Percentiles rank a stretch among this genome's conserved stretches.
Evolutionary conservation across 2,329 filamentous ascomycete genomes (phyloP).

Genomic region (Rhynchosporium secalis): DNA sequence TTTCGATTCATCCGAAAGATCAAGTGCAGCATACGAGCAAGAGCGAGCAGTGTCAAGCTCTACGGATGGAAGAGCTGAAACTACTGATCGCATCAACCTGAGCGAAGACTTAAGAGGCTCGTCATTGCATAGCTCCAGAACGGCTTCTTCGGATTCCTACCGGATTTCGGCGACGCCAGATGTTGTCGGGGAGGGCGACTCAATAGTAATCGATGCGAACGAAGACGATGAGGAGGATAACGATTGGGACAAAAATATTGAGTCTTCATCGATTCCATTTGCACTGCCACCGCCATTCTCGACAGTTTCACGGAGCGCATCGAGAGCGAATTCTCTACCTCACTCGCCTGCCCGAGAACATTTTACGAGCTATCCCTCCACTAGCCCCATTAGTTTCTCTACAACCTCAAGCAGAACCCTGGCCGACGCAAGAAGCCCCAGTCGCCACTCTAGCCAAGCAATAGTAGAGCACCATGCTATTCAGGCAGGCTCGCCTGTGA

Average conservation of each 20-base stretch:
- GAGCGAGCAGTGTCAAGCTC: slow-evolving; percentile 31
- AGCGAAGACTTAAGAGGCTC: slow-evolving; percentile 35
- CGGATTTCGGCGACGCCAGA: slow-evolving; percentile 1
- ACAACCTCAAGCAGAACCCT: slow-evolving; percentile 6
- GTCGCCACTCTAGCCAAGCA: background rate
- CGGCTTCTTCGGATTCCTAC: slow-evolving; percentile 18
- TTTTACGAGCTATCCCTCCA: slow-evolving; percentile 4
- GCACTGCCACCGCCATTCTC: slow-evolving; percentile 39
- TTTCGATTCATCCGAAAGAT: slow-evolving; percentile 38
- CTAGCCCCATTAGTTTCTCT: slow-evolving; percentile 23
- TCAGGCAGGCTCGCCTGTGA: slow-evolving; percentile 18
- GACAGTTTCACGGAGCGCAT: slow-evolving; percentile 30
- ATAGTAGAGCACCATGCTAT: background rate
- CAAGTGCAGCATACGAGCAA: slow-evolving; percentile 38
- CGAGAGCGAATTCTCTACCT: slow-evolving; percentile 29
- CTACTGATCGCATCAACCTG: slow-evolving; percentile 27
- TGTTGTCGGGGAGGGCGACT: background rate
- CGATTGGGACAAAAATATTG: slow-evolving; percentile 8
- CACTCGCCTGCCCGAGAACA: slow-evolving; percentile 16
- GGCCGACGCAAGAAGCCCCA: slow-evolving; percentile 5
- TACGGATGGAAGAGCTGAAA: slow-evolving; percentile 26
- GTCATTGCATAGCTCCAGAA: slow-evolving; percentile 32
- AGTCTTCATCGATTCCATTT: slow-evolving; percentile 27
- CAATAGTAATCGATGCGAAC: background rate
- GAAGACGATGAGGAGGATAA: slow-evolving; percentile 6